A percentile compares a stretch with the other conserved stretches of the same genome.
Evolutionary conservation across 2,329 filamentous ascomycete species (phyloP).

Genomic region (Neonectria neomacrospora): DNA sequence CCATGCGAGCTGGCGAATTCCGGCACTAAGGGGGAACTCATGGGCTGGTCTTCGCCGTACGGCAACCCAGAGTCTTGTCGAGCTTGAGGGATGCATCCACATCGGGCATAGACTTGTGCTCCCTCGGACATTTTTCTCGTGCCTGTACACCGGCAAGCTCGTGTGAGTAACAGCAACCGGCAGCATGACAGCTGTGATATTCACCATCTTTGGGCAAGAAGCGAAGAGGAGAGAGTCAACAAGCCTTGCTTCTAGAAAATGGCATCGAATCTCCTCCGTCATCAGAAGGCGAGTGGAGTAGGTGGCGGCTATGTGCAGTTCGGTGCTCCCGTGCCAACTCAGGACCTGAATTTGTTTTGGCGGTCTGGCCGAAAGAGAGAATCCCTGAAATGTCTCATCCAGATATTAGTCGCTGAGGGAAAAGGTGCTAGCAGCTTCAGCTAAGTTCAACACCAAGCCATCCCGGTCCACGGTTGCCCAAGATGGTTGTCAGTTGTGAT

Average conservation of each 20-base stretch:
- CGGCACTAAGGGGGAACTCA: conserved; percentile 22
- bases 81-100: conserved; percentile 31
- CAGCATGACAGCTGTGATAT: conserved; percentile 40
- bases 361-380: conserved; percentile 16
- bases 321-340: conserved; percentile 26
- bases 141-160: conserved; percentile 53
- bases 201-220: conserved; percentile 15
- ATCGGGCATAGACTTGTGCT: conserved; percentile 47
- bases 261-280: conserved; percentile 27
- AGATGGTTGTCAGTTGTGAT: conserved; percentile 36
- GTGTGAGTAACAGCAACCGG: conserved; percentile 49
- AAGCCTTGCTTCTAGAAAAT: conserved; percentile 36
- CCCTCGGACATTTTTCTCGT: conserved; percentile 53
- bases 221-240: conserved; percentile 14
- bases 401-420: conserved; percentile 12
- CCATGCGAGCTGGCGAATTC: conserved; percentile 22
- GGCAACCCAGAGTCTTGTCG: conserved; percentile 18
- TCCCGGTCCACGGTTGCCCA: conserved; percentile 10
- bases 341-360: conserved; percentile 12
- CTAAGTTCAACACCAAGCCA: conserved; percentile 25
- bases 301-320: conserved; percentile 36
- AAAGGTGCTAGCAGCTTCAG: conserved; percentile 17
- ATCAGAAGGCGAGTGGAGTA: conserved; percentile 29
- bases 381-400: conserved; percentile 17
- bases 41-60: conserved; percentile 11